Evolutionary conservation across 164 flowering plant species (phyloP).

Genomic region (Berberis thunbergii): DNA sequence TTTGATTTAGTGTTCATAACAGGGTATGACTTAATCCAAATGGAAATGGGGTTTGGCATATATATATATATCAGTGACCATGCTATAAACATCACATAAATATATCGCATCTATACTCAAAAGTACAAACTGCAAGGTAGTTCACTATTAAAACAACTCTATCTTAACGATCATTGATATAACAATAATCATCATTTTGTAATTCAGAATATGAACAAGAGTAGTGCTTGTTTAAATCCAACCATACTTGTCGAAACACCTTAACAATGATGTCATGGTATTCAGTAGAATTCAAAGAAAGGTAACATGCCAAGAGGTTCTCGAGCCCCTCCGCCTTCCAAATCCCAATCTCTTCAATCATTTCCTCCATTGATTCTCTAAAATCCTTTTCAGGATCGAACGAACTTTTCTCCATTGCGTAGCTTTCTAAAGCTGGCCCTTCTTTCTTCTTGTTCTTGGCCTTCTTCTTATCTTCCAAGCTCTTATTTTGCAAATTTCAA

Average conservation of each 20-base stretch:
- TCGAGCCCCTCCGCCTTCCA: conserved; percentile 56
- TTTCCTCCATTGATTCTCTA: conserved; percentile 84
- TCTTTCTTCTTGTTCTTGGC: conserved; percentile 30
- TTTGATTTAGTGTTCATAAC: no score
- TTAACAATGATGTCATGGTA: conserved; percentile 74
- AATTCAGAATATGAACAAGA: conserved; percentile 9
- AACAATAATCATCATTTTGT: neutral
- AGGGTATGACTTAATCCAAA: no score
- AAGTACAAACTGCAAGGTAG: no score
- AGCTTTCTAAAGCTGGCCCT: conserved; percentile 35
- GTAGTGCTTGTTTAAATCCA: conserved; percentile 30
- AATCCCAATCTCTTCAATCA: conserved; percentile 60
- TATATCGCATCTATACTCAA: no score
- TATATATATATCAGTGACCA: no score
- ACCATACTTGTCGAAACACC: conserved; percentile 74
- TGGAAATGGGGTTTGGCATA: no score
- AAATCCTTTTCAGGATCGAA: conserved; percentile 64
- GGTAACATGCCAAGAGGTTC: conserved; percentile 76
- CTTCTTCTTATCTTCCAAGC: conserved; percentile 61
- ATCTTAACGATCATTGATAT: no score
- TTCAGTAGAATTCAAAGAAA: conserved; percentile 61
- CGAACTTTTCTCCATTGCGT: conserved; percentile 67
- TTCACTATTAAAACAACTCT: no score
- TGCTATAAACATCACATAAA: no score
- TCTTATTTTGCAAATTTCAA: conserved; percentile 49